Evolutionary conservation across 1,284 basidiomycete genomes (phyloP).

Genomic region (Inonotus obliquus): DNA sequence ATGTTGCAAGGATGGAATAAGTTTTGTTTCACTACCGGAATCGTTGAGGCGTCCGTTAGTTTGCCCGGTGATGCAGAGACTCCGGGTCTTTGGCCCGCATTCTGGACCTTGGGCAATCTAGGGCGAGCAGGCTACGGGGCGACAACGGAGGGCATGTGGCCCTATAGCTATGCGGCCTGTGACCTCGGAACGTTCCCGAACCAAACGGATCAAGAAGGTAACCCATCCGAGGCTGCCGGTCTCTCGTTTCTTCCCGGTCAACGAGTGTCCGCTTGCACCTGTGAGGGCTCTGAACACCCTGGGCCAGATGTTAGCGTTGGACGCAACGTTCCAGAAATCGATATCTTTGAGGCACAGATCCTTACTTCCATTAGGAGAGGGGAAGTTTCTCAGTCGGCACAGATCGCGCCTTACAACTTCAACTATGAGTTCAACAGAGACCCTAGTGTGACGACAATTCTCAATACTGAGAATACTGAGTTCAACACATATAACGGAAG

Average conservation of each 20-base stretch:
- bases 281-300: constrained; percentile 46
- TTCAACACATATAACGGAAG: constrained; percentile 45
- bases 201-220: constrained; percentile 28
- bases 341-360: constrained; percentile 48
- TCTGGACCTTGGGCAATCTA: constrained; percentile 39
- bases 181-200: constrained; percentile 44
- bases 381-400: constrained; percentile 38
- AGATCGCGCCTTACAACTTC: constrained; percentile 39
- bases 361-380: constrained; percentile 25
- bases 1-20: constrained; percentile 47
- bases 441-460: constrained; percentile 28
- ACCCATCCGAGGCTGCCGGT: constrained; percentile 30
- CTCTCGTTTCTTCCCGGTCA: constrained; percentile 43
- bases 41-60: constrained; percentile 53
- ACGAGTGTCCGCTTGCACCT: constrained; percentile 39
- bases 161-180: constrained; percentile 40
- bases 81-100: constrained; percentile 41
- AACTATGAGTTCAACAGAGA: constrained; percentile 33
- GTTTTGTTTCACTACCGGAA: constrained; percentile 80
- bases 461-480: constrained; percentile 28
- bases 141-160: constrained; percentile 39
- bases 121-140: constrained; percentile 45
- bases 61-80: constrained; percentile 38
- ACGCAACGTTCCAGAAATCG: constrained; percentile 49
- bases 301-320: constrained; percentile 42